These are phyloP conservation scores for Thinopyrum elongatum DNA, from an alignment of 176 grass and related monocot genomes.

Conservation along the genomic window DNA sequence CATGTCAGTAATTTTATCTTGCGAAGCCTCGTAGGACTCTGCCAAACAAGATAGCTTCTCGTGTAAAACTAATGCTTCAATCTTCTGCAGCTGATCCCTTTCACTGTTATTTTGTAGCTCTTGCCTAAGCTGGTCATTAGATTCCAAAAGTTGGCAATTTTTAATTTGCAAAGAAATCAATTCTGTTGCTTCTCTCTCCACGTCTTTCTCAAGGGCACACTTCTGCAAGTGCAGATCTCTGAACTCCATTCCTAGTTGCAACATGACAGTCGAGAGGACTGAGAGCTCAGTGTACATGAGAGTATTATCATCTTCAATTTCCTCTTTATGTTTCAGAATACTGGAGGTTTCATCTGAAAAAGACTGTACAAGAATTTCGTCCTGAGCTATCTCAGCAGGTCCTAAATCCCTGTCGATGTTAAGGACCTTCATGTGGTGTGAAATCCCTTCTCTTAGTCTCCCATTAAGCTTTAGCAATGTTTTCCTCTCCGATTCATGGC, in stretches of 20 bases:
- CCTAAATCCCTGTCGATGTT: conserved; percentile 47
- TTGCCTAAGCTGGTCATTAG: conserved; percentile 54
- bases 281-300: conserved; percentile 60
- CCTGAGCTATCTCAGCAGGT: conserved; percentile 46
- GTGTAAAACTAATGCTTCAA: conserved; percentile 39
- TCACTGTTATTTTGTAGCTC: conserved; percentile 43
- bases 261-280: conserved; percentile 59
- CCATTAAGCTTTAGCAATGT: conserved; percentile 50
- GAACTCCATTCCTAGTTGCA: conserved; percentile 67
- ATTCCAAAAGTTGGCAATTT: conserved; percentile 34
- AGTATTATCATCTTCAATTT: conserved; percentile 53
- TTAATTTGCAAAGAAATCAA: conserved; percentile 41
- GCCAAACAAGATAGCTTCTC: conserved; percentile 47
- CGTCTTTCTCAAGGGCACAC: conserved; percentile 51
- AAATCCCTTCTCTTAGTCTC: conserved; percentile 64
- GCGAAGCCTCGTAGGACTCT: conserved; percentile 34
- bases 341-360: conserved; percentile 56
- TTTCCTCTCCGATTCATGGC: conserved; percentile 45
- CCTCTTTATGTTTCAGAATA: conserved; percentile 54
- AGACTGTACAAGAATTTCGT: conserved; percentile 58
- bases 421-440: conserved; percentile 54
- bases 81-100: conserved; percentile 54
- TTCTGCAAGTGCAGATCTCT: conserved; percentile 57
- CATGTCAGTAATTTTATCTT: conserved; percentile 45
- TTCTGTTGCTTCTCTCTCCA: conserved; percentile 42